These are phyloP conservation scores for Coemansia sp. DNA, from an alignment of 192 early-diverging fungal species.

Conservation along the genomic window DNA sequence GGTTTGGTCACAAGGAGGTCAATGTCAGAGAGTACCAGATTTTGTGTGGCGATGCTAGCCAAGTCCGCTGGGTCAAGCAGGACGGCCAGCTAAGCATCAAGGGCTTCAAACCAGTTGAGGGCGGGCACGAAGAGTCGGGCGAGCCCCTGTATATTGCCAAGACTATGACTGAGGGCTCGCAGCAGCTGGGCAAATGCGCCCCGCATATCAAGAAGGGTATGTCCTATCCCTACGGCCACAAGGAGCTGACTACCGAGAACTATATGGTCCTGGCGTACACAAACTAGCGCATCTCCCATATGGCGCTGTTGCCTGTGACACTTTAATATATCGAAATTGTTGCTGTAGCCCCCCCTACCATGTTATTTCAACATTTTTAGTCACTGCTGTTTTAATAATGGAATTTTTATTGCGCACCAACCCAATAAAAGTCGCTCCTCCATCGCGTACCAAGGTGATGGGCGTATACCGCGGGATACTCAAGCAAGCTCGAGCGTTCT, in stretches of 20 bases:
- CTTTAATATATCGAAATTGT: neutral
- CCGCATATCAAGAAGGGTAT: slow-evolving; percentile 54
- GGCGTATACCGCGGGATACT: slow-evolving; percentile 33
- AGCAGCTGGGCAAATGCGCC: slow-evolving; percentile 54
- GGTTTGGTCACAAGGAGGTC: slow-evolving; percentile 59
- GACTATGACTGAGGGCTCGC: slow-evolving; percentile 46
- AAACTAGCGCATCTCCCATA: neutral
- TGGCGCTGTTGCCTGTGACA: neutral
- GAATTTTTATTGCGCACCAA: slow-evolving; percentile 28
- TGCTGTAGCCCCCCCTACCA: no score
- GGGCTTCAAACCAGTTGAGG: slow-evolving; percentile 38
- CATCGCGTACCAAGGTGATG: slow-evolving; percentile 12
- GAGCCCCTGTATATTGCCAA: slow-evolving; percentile 53
- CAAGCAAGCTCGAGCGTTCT: slow-evolving; percentile 33
- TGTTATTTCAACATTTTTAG: no score
- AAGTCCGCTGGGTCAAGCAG: slow-evolving; percentile 56
- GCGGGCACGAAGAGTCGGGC: slow-evolving; percentile 48
- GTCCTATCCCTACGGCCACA: slow-evolving; percentile 51
- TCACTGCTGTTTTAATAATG: no score
- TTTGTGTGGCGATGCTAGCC: slow-evolving; percentile 59
- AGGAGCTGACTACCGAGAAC: slow-evolving; percentile 39
- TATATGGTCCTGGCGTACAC: slow-evolving; percentile 51
- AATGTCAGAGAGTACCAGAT: slow-evolving; percentile 55
- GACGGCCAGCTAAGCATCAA: slow-evolving; percentile 43
- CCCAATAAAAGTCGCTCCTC: neutral